These are phyloP conservation scores for Debaryomyces psychrophilus DNA, from an alignment of 1,139 yeast species.

Conservation along the genomic window DNA sequence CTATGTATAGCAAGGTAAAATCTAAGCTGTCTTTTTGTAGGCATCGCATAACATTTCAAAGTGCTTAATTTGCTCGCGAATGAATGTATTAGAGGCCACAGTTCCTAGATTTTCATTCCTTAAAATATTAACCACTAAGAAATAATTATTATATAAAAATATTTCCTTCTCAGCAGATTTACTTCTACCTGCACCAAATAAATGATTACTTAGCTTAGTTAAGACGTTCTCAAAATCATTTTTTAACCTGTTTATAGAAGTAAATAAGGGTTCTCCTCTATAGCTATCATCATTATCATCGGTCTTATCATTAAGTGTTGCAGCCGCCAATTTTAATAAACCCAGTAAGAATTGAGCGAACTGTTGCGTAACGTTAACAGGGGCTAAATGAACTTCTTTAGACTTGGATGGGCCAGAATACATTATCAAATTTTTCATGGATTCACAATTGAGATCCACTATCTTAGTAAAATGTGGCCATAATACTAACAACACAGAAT, in stretches of 20 bases:
- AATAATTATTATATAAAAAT: constrained; percentile 78
- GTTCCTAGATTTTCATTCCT: constrained; percentile 45
- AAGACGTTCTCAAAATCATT: constrained; percentile 79
- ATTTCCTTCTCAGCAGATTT: constrained; percentile 59
- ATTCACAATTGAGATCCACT: constrained; percentile 76
- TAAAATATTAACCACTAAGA: constrained; percentile 53
- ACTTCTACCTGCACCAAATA: constrained; percentile 38
- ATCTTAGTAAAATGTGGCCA: constrained; percentile 88
- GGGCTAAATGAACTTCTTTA: constrained; percentile 53
- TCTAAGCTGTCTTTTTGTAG: constrained; percentile 34
- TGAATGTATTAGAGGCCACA: constrained; percentile 42
- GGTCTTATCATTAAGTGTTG: constrained; percentile 19
- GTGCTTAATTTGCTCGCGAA: constrained; percentile 61
- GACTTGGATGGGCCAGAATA: constrained; percentile 19
- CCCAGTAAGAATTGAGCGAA: constrained; percentile 79
- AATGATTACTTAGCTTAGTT: constrained; percentile 61
- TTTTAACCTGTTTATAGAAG: constrained; percentile 67
- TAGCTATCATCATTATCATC: constrained; percentile 23
- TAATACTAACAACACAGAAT: constrained; percentile 62
- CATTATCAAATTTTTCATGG: constrained; percentile 51
- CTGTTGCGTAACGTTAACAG: constrained; percentile 67
- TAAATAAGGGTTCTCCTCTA: constrained; percentile 70
- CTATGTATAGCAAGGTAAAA: constrained; percentile 3
- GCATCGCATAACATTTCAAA: constrained; percentile 66
- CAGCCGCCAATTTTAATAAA: constrained; percentile 57